Evolutionary conservation across 106 monocot species (phyloP), one percentile per base, ranked within the genome.

Genomic region (Dioscorea dumetorum): DNA sequence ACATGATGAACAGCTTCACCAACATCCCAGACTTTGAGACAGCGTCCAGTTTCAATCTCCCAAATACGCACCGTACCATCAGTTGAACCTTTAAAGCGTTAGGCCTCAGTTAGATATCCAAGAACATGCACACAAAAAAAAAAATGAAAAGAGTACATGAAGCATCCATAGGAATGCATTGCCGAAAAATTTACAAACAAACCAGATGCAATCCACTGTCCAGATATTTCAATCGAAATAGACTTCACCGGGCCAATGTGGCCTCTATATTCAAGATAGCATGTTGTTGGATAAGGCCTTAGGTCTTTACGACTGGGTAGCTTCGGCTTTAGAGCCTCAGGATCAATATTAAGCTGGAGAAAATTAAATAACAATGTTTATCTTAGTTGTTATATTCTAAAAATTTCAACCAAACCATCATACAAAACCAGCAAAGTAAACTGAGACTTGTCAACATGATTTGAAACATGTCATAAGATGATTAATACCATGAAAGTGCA

Each of bases 181-280:
- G 41, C 41, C 6, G 41, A 41, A 10, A 41, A 10, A 41, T 41
- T 10, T 23, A 16, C 16, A 18, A 51, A 83, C 79, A 33, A 79
- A 99, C 99, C 99, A 69, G 99, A 99, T 67, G 93, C 99, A 58
- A 99, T 64, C 92, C 92, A 99, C 70, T 99, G 93, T 33, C 93
- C 93, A 6, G 87, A 74, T 62, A 60, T 41, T 68, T 87, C 83
- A 70, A 93, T 64, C 19, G 99, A 93, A 72, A 99, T 79, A 22
- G 92, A 83, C 57, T 77, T 81, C 48, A 99, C 87, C 52, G 90
- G 76, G 67, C 83, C 93, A 21, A 49, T 81, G 67, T 99, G 99
- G 58, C 99, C 99, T 79, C 60, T 85, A 72, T 90, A 99, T 60
- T 99, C 99, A 75, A 93, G 81, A 78, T 87, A 99, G 64, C 93